These are phyloP conservation scores for Colletotrichum sp. DNA, from an alignment of 2,329 filamentous ascomycete genomes.

Conservation along the genomic window DNA sequence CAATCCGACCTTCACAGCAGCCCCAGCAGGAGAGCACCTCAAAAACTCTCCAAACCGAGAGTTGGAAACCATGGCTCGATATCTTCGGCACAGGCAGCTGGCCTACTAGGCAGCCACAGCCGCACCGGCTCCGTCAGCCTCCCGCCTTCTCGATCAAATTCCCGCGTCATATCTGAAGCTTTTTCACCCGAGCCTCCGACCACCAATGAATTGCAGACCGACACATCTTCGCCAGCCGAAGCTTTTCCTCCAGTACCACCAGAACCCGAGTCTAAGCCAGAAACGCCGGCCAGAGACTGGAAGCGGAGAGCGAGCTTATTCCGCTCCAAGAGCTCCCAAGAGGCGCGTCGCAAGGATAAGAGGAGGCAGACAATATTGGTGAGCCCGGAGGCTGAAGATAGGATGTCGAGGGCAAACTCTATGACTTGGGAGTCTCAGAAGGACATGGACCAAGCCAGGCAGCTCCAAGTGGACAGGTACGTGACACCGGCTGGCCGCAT, in stretches of 20 bases:
- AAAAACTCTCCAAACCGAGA: conserved; percentile 58
- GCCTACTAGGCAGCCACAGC: conserved; percentile 42
- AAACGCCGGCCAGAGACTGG: conserved; percentile 8
- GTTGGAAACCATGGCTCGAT: conserved; percentile 41
- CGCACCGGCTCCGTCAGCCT: conserved; percentile 32
- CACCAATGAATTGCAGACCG: not conserved
- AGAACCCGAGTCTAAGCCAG: not conserved
- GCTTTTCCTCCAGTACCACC: not conserved
- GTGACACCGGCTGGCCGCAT: not conserved
- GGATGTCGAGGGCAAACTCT: conserved; percentile 21
- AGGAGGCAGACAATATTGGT: not conserved
- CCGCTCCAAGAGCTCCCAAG: conserved; percentile 22
- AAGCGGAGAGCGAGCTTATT: conserved; percentile 21
- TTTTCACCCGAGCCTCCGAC: not conserved
- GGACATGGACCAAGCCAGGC: conserved; percentile 22
- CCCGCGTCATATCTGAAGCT: not conserved
- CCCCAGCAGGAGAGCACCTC: conserved; percentile 36
- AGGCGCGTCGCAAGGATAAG: not conserved
- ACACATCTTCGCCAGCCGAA: not conserved
- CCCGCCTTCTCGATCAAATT: conserved; percentile 18
- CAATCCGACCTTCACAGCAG: conserved; percentile 22
- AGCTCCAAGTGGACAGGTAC: conserved; percentile 20
- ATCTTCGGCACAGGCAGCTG: conserved; percentile 31
- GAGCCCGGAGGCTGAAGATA: conserved; percentile 14
- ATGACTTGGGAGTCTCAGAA: conserved; percentile 22